Conservation (phyloP, 139 green algal species). For the Coccomyxa sp. region DNA sequence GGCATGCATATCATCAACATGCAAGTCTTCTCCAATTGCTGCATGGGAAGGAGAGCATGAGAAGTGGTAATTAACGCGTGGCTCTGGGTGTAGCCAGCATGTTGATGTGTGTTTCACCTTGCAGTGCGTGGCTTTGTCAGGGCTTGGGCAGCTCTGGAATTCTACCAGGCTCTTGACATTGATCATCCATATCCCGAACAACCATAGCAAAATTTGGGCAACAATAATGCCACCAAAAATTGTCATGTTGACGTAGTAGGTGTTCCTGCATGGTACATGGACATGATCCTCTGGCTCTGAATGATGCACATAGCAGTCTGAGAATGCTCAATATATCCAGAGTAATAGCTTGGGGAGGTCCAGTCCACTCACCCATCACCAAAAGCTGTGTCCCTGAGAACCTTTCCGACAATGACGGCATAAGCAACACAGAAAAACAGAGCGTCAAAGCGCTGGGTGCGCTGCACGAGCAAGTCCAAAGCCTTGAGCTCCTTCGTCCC, state of each 20-base stretch:
- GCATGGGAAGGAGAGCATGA: too few relatives aligned
- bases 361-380: not conserved
- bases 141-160: slow-evolving; percentile 15
- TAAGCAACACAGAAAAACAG: not conserved
- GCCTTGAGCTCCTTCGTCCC: not conserved
- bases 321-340: too few relatives aligned
- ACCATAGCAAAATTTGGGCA: slow-evolving; percentile 36
- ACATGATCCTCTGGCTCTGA: too few relatives aligned
- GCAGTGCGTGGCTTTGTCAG: slow-evolving; percentile 14
- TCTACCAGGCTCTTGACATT: slow-evolving; percentile 25
- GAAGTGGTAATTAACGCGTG: too few relatives aligned
- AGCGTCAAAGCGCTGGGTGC: not conserved
- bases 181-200: slow-evolving; percentile 60
- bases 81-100: too few relatives aligned
- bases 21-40: not conserved
- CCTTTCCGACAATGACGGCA: not conserved
- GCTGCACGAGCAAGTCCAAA: not conserved
- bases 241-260: not conserved
- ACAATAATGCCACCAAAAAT: not conserved
- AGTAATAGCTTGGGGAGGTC: too few relatives aligned
- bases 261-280: not conserved
- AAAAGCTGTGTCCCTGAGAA: not conserved
- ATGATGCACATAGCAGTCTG: too few relatives aligned
- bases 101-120: slow-evolving; percentile 7
- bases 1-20: not conserved